phyloP scores from a whole-genome alignment of 2,329 filamentous ascomycete genomes.

The Claviceps africana region DNA sequence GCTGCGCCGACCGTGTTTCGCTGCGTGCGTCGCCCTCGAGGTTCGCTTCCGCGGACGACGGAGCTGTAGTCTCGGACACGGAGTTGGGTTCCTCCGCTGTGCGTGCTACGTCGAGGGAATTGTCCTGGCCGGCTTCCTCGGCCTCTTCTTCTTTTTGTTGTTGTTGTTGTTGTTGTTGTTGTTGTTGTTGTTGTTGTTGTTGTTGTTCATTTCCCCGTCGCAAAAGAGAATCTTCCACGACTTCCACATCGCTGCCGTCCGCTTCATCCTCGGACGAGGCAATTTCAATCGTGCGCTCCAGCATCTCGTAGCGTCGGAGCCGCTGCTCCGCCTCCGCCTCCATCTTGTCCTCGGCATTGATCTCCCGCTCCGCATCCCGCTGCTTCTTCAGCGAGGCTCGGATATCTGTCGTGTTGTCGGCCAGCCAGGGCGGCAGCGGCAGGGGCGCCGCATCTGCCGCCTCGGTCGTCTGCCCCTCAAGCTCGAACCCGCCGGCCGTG shows the following conservation, averaged over 20 bases:
- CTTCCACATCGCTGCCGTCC: constrained; percentile 41
- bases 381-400: constrained; percentile 47
- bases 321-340: constrained; percentile 42
- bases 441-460: constrained; percentile 41
- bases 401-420: constrained; percentile 46
- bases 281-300: constrained; percentile 45
- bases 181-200: neutral
- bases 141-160: neutral
- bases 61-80: constrained; percentile 7
- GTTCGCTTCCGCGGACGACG: neutral
- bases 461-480: constrained; percentile 21
- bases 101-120: neutral
- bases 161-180: neutral
- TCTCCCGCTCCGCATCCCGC: constrained; percentile 39
- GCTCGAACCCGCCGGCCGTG: constrained; percentile 52
- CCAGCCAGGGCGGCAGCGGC: constrained; percentile 66
- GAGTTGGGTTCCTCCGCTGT: neutral
- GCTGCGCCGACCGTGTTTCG: neutral
- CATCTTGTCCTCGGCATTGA: constrained; percentile 50
- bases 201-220: neutral
- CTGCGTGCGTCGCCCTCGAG: neutral
- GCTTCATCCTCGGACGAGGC: constrained; percentile 45
- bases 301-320: constrained; percentile 26
- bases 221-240: constrained; percentile 32
- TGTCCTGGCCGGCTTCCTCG: neutral